Evolutionary conservation across 1,284 basidiomycete species (phyloP), one percentile per base, ranked within the genome.

Genomic region (Cutaneotrichosporon spelunceum): DNA sequence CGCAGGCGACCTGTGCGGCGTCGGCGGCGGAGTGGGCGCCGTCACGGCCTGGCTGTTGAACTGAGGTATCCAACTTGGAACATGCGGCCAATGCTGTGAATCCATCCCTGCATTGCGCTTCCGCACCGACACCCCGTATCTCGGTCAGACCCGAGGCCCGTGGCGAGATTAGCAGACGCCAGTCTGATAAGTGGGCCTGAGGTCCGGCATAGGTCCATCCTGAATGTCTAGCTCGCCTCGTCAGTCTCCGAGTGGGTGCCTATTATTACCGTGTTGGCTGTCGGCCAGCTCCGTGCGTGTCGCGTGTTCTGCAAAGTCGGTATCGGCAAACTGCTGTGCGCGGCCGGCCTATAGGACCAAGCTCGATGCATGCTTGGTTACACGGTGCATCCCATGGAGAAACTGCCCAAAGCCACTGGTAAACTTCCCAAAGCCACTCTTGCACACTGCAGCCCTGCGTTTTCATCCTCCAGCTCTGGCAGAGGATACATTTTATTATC

Each of bases 211-310:
- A 76, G 53, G 24, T 71, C 72, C 57, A 73, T 68, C 8, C 65
- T 71, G 45, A 78, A 53, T 1, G 58, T 58, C 5, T 72, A 53
- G 60, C 80, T 78, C 34, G 66, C 61, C 4, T 66, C 66, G 10
- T 79, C 78, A 34, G 72, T 68, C 49, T 73, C 66, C 2, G 74
- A 59, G 24, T 67, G 64, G 56, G n/a, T 68, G 67, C 8, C 64
- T 66, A 21, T 68, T 65, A 4, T 81, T 59, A 6, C 81, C 72
- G 61, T 81, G 81, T 2, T 70, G 72, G 33, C 72, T 76, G 16
- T 21, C 24, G 21, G 33, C 30, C 6, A 53, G n/a, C 21, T 36
- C 4, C 23, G 34, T 11, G 33, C 26, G 34, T 11, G 26, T 24
- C 0, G 21, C 21, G 24, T 23, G 16, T 4, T 55, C 8, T 3